Evolutionary conservation across 306 rosid species (phyloP).

Genomic region (Quercus dentata): DNA sequence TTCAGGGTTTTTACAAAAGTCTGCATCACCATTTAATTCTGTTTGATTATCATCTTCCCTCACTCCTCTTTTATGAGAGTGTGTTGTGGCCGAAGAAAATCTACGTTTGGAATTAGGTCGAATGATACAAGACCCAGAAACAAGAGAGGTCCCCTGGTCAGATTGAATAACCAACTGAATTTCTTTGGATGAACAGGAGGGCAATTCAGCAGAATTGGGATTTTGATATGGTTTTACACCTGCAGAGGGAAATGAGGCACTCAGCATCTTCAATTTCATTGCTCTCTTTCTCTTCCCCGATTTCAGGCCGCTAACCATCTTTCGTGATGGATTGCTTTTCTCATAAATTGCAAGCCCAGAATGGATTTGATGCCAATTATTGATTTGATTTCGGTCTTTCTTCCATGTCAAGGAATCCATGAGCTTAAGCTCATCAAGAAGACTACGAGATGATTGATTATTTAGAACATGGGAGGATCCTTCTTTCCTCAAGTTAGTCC

Average conservation of each 20-base stretch:
- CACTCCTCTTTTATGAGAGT: constrained; percentile 30
- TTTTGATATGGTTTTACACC: constrained; percentile 21
- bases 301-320: constrained; percentile 24
- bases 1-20: constrained; percentile 21
- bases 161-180: constrained; percentile 18
- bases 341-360: constrained; percentile 15
- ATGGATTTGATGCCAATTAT: constrained; percentile 26
- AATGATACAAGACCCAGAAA: constrained; percentile 14
- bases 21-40: constrained; percentile 27
- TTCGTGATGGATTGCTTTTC: constrained; percentile 25
- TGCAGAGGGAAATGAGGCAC: constrained; percentile 24
- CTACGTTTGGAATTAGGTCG: constrained; percentile 13
- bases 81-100: constrained; percentile 23
- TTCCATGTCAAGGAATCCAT: constrained; percentile 58
- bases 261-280: constrained; percentile 19
- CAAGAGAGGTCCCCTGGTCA: constrained; percentile 16
- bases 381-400: constrained; percentile 35
- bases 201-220: constrained; percentile 7
- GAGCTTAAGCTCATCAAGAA: constrained; percentile 58
- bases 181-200: constrained; percentile 28
- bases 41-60: constrained; percentile 21
- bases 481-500: constrained; percentile 25
- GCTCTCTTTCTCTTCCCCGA: constrained; percentile 36
- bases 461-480: constrained; percentile 25
- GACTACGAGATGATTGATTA: constrained; percentile 42